Evolutionary conservation across 1,139 yeast genomes (phyloP), one percentile per base, ranked within the genome.

Genomic region (Pichia sp.): DNA sequence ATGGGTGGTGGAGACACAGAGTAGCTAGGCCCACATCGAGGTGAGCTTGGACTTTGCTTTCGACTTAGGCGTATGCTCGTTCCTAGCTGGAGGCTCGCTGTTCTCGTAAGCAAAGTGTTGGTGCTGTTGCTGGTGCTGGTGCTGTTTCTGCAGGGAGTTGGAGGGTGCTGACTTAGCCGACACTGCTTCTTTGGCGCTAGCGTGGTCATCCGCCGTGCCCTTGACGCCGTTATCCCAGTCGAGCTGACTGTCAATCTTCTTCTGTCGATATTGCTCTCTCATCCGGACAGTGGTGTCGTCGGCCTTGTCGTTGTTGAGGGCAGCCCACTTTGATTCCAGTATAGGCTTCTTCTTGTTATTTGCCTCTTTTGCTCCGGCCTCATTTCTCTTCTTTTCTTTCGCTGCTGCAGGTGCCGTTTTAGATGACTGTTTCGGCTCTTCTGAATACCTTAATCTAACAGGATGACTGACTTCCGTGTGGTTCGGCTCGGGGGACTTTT

Each of bases 291-390:
- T 16, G 5, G 3, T 32, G 31, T 51, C 41, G 11, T 46, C 16
- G 6, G 2, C 52, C 15, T 51, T 54, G 5, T 49, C 60, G 29
- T 50, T 53, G 32, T 53, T 32, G 36, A 13, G 36, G 13, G 13
- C 51, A 8, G 54, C 60, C 41, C 56, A 57, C n/a, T 49, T 52
- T 2, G 45, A 46, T 30, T 16, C 47, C 15, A 49, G 34, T 36
- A 50, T 38, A 26, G 44, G 7, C 45, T 43, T 16, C 42, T 36
- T 43, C 34, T 43, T 16, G 36, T 31, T 34, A 23, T 32, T 8
- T 5, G 15, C 8, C 26, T 32, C 41, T 13, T 15, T 10, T 13
- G 15, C 42, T 4, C 31, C 13, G 45, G 29, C 26, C 26, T 42
- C 13, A 15, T 15, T 10, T 15, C 31, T 13, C 29, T 10, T 23